Evolutionary conservation across 202 grass and related monocot genomes (phyloP), one percentile per base, ranked within the genome.

Genomic region (Schoenoplectus triqueter): DNA sequence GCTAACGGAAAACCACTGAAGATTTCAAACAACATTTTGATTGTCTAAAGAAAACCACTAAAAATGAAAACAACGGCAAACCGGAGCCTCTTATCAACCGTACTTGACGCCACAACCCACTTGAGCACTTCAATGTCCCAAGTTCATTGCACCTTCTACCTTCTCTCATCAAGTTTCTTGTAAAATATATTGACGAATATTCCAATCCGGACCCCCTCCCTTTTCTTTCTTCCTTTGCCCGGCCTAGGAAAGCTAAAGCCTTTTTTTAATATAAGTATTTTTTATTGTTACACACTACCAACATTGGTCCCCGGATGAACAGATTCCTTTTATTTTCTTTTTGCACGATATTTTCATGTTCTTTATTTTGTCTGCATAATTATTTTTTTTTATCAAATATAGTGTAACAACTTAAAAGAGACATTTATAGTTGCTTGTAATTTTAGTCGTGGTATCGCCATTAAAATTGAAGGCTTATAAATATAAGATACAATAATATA

Each of bases 171-270:
- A 50, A 5, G n/a, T 73, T 50, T 50, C 7, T 1, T n/a, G 45
- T 72, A 72, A 72, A 72, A 49, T 72, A 73, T 49, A 50, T 3
- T 47, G 14, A 73, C 69, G 46, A 73, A 50, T 73, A 73, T 73
- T 73, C 69, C 69, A 48, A 49, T 9, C 69, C 8, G 17, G 69
- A 10, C 66, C 7, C 7, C 31, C 31, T 31, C 31, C 31, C 31
- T 31, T 31, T 31, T 31, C 31, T 31, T 31, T 0, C 65, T 4
- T 60, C 46, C 5, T 73, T 50, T 49, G 31, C 31, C 31, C 1
- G 31, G 31, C 14, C n/a, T 50, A 4, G 41, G 14, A 61, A 44
- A 80, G 42, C 7, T 80, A 42, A 61, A 73, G 50, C 20, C 3
- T 72, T n/a, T 49, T 72, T 48, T 2, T 47, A 3, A 47, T 47